Evolutionary conservation across 176 grass and related monocot species (phyloP), one percentile per base, ranked within the genome.

Genomic region (Musa troglodytarum): DNA sequence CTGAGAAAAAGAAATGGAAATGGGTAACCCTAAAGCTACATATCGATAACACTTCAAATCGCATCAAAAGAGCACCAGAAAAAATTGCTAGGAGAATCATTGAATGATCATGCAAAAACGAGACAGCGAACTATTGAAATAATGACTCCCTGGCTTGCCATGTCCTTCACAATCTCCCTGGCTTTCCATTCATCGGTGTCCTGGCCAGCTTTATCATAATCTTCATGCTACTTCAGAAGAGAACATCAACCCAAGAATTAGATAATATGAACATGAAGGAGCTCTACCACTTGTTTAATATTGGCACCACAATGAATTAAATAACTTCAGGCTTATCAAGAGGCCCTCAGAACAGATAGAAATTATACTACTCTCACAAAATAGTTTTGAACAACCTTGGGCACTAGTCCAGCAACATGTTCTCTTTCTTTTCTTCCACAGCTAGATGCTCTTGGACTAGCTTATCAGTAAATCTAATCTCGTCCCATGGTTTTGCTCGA

Each of bases 151-250:
- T 70, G 68, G 43, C 16, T 70, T 51, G 90, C 86, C 54, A 94
- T 94, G 79, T 92, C 90, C 81, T 94, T 94, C 34, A 88, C 88
- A 74, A 94, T 94, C 82, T 94, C 84, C 77, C 85, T 90, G 76
- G 86, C 83, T 71, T 88, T 89, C 90, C 95, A 99, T 76, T 99
- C 90, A 89, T 99, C 95, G 57, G 90, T 88, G 55, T 90, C 90
- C 73, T 86, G 82, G 73, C 94, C 88, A 69, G 88, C 64, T 76
- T 82, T 92, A 8, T 91, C 86, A 79, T 84, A 84, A 79, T 92
- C 83, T 63, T 81, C 95, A 82, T 0, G 59, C 43, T 89, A 88
- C 90, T 99, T 69, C 77, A 52, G 76, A 88, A 82, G 50, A 84
- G 74, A 51, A 71, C 73, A 71, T 54, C 23, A 73, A 68, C 5